Evolutionary conservation across 345 rosid genomes (phyloP).

Genomic region (Mangifera indica): DNA sequence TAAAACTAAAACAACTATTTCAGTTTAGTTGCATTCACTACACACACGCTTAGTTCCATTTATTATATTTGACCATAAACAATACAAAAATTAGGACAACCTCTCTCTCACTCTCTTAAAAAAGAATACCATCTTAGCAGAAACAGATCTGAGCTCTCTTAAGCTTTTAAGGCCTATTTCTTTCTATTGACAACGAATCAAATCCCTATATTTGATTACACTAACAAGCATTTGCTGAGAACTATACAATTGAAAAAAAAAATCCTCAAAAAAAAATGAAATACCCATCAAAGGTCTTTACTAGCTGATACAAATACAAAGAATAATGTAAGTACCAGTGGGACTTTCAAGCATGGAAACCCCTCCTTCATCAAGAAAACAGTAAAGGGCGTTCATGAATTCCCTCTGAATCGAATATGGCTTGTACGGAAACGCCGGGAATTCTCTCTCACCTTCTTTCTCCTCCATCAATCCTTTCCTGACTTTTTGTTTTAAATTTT

Average conservation of each 20-base stretch:
- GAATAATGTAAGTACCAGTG: slow-evolving; percentile 48
- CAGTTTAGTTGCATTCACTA: background rate
- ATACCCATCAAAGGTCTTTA: background rate
- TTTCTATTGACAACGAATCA: no score
- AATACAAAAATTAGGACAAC: no score
- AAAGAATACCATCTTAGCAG: no score
- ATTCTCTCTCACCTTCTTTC: slow-evolving; percentile 31
- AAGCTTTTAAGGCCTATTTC: no score
- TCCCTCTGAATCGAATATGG: slow-evolving; percentile 80
- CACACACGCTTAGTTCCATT: no score
- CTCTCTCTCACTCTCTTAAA: no score
- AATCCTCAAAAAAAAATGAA: background rate
- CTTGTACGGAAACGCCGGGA: slow-evolving; percentile 69
- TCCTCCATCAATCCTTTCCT: slow-evolving; percentile 26
- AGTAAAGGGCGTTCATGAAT: slow-evolving; percentile 85
- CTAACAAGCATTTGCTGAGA: background rate
- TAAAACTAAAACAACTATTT: background rate
- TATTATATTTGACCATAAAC: no score
- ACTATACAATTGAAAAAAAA: background rate
- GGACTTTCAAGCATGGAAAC: slow-evolving; percentile 98
- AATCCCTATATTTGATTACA: no score
- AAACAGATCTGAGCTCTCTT: no score
- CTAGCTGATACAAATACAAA: background rate
- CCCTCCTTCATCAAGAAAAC: slow-evolving; percentile 74
- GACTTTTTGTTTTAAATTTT: background rate